phyloP scores from a whole-genome alignment of 208 protist genomes.

The Herpetomonas samuelpessoai region DNA sequence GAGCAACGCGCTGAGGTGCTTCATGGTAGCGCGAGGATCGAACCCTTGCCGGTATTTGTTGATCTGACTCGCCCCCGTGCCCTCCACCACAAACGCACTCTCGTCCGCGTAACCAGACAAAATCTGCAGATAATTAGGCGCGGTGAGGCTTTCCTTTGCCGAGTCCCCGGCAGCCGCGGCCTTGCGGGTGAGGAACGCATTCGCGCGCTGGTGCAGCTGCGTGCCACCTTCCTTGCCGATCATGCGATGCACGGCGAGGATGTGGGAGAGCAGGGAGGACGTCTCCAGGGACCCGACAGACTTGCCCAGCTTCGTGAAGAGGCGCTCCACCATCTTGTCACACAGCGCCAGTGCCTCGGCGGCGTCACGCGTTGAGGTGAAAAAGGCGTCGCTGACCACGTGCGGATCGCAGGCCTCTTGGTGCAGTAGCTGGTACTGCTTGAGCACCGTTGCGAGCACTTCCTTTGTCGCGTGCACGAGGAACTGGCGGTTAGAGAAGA shows the following conservation, averaged over 20 bases:
- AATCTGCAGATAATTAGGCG: conserved; percentile 76
- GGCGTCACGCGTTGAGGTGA: conserved; percentile 17
- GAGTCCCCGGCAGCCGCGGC: conserved; percentile 15
- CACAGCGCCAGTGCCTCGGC: conserved; percentile 46
- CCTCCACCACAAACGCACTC: conserved; percentile 55
- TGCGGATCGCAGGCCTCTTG: conserved; percentile 26
- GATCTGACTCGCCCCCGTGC: conserved; percentile 21
- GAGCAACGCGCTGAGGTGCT: conserved; percentile 37
- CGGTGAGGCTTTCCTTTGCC: conserved; percentile 53
- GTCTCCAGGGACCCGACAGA: conserved; percentile 43
- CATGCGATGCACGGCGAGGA: conserved; percentile 60
- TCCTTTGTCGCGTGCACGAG: conserved; percentile 68
- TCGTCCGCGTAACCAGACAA: conserved; percentile 73
- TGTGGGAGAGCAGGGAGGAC: conserved; percentile 57
- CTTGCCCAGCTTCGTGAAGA: conserved; percentile 32
- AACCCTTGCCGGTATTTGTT: conserved; percentile 57
- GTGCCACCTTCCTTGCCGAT: conserved; percentile 54
- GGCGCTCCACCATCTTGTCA: conserved; percentile 49
- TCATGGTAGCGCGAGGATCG: conserved; percentile 47
- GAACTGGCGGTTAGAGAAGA: conserved; percentile 86
- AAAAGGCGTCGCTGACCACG: conserved; percentile 9
- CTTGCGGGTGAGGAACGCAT: conserved; percentile 57
- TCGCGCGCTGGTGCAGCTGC: conserved; percentile 43
- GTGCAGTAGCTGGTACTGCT: conserved; percentile 25
- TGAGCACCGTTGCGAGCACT: conserved; percentile 39